Evolutionary conservation across 2,329 filamentous ascomycete species (phyloP), one percentile per base, ranked within the genome.

Genomic region (Stachybotrys chartarum): DNA sequence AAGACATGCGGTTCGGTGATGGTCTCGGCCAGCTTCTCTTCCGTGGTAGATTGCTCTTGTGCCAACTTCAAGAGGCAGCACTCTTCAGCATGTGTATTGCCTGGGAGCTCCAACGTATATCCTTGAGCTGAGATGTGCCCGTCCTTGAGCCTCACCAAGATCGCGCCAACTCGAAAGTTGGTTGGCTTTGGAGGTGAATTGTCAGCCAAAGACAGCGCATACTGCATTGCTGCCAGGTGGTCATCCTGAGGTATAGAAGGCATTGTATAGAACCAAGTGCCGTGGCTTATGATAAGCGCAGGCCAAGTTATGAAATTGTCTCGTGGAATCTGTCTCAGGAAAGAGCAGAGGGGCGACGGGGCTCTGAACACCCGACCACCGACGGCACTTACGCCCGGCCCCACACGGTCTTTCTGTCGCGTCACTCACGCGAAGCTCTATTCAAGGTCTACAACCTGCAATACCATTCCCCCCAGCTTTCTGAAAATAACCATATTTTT

Each of bases 31-130:
- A 91, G 77, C 0, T 72, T 67, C 53, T 82, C 80, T 60, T 88
- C 85, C 0, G 77, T 56, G 0, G 79, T 73, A 2, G 66, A 66
- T 55, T 81, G 68, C 59, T 75, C 63, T 51, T 74, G 64, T 1
- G 82, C 76, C 14, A 86, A 80, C 70, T 99, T 97, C 51, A 86
- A 72, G 55, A 99, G 80, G 66, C 91, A 96, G 70, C 88, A 93
- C 74, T 99, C 91, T 69, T 99, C 94, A 4, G 94, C 94, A 67
- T 99, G 94, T 0, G 94, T 97, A 74, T 99, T 99, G 47, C 93
- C 94, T 0, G 85, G 80, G 5, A 92, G 83, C 71, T 99, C 93
- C 56, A 97, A 80, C 0, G 94, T 97, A 74, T 93, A 97, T 54
- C 94, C 93, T 1, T 90, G 89, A 1, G 88, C 83, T 31, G 95